Percentiles rank a stretch among this genome's conserved stretches.
Conservation (phyloP, 192 early-diverging fungal species). For the Coemansia sp. region DNA sequence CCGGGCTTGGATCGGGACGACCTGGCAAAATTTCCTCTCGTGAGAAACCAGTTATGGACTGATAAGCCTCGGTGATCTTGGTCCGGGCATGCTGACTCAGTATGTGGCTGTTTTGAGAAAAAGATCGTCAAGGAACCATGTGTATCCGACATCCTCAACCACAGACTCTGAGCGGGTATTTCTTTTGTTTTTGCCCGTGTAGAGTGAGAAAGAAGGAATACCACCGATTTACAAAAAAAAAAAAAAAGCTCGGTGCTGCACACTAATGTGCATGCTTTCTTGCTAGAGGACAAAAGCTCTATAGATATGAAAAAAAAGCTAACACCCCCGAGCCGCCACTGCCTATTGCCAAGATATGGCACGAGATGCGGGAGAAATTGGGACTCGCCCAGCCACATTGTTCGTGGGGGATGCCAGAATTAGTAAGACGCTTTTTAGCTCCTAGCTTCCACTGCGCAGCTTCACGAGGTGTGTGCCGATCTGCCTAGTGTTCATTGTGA, state of each 20-base stretch:
- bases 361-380: not conserved
- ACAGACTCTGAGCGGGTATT: not conserved
- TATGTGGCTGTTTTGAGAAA: not conserved
- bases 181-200: not conserved
- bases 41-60: not conserved
- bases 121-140: not conserved
- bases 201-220: not conserved
- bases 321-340: not conserved
- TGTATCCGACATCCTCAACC: conserved; percentile 5
- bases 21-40: not conserved
- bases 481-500: not conserved
- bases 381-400: not conserved
- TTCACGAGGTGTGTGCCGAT: conserved; percentile 1
- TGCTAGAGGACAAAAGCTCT: not conserved
- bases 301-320: not conserved
- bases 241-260: not conserved
- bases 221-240: not conserved
- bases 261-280: not conserved
- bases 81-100: not conserved
- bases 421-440: not conserved
- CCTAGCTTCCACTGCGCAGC: not conserved
- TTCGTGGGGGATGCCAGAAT: too few relatives aligned
- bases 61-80: not conserved
- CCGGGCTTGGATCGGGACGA: not conserved
- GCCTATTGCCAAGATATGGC: not conserved